Base-by-base conservation (phyloP, 2,329 filamentous ascomycete genomes). In the Claviceps monticola region DNA sequence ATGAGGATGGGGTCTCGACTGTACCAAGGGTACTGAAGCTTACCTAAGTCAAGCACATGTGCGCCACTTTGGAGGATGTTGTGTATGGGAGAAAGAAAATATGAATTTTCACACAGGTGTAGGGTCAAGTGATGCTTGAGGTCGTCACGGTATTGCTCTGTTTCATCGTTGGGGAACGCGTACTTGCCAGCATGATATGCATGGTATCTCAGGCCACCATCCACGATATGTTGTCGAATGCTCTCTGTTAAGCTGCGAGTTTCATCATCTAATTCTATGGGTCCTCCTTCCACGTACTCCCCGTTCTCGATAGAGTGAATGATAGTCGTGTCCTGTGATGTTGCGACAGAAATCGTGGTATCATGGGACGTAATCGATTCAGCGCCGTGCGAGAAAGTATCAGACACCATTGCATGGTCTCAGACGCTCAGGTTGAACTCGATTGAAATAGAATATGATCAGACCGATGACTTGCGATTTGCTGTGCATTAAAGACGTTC, bases 41-140 rank as follows among this genome's bases (percentile, higher is more conserved):
- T 60, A 69, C 73, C 74, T 19, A 77, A 56, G 55, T 77, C 74
- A 21, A 75, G 65, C 3, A 76, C 69, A 47, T 70, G 62, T 0
- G 61, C 72, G 0, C 72, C 73, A 2, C 55, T 54, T 44, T 64
- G 59, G 34, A 76, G 55, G 6, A 59, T 42, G 1, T 65, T 57
- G 9, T 69, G 64, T 14, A 76, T 59, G 0, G 74, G 74, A 2
- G 74, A 66, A 54, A 69, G 68, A 53, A 74, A 75, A 36, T 67
- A 65, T 44, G 61, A 63, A 3, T 67, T 69, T 7, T 66, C 64
- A 44, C 67, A 69, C 14, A 72, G 51, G 7, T 68, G 63, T 3
- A 70, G 55, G 2, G 67, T 68, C 55, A 72, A 57, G 36, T 65
- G 58, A 52, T 71, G 69, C 53, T 71, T 69, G 19, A 72, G 59